phyloP scores from a whole-genome alignment of 352 stramenopile species.

The Globisporangium perplexum region DNA sequence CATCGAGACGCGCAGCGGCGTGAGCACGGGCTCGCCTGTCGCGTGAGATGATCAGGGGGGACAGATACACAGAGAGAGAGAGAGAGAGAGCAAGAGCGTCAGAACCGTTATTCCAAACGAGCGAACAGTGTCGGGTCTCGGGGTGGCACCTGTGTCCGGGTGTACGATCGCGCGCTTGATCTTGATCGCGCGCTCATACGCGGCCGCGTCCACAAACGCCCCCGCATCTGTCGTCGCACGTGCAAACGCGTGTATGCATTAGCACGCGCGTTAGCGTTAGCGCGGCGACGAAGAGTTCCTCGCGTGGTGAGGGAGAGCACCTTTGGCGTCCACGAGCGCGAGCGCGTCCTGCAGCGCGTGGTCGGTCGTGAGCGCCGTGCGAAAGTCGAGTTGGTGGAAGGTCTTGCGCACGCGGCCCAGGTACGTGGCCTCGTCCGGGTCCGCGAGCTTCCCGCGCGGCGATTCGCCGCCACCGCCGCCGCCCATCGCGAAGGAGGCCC shows the following conservation, averaged over 20 bases:
- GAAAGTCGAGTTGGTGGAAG: conserved; percentile 80
- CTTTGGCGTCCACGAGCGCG: conserved; percentile 29
- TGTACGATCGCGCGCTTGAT: conserved; percentile 74
- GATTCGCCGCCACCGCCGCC: conserved; percentile 14
- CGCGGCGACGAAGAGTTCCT: not conserved
- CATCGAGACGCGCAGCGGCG: conserved; percentile 75
- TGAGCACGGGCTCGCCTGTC: conserved; percentile 43
- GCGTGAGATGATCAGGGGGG: not conserved
- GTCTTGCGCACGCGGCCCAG: conserved; percentile 70
- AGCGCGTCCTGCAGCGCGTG: conserved; percentile 41
- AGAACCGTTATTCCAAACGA: not conserved
- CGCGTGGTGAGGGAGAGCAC: conserved; percentile 1
- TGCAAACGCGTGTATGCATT: not conserved
- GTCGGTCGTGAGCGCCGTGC: conserved; percentile 60
- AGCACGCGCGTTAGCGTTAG: not conserved
- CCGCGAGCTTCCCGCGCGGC: conserved; percentile 53
- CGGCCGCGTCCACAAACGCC: conserved; percentile 24
- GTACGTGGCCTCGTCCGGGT: conserved; percentile 77
- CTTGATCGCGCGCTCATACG: conserved; percentile 46
- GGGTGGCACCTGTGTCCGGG: conserved; percentile 62
- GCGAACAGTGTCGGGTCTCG: no score
- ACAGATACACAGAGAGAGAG: not conserved
- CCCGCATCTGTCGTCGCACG: conserved; percentile 20
- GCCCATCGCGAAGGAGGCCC: conserved; percentile 10
- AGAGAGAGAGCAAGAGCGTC: not conserved